Percentiles rank a stretch among this genome's conserved stretches.
Evolutionary conservation across 2,329 filamentous ascomycete species (phyloP).

Genomic region (Talaromyces sp.): DNA sequence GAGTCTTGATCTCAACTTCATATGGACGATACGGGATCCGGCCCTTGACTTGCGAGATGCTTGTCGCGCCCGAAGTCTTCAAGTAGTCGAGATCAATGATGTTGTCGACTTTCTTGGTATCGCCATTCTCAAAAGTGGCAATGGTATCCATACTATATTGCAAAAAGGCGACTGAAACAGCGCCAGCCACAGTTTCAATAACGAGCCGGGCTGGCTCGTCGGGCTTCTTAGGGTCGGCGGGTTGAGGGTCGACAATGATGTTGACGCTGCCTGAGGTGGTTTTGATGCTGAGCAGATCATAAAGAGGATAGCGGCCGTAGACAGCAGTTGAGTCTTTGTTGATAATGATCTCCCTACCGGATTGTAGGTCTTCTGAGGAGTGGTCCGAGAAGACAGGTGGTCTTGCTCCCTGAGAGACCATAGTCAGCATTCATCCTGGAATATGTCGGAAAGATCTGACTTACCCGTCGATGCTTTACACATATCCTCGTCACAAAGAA

Average conservation of each 20-base stretch:
- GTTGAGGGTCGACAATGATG: slow-evolving; percentile 31
- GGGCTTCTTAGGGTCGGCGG: slow-evolving; percentile 26
- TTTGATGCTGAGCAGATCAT: slow-evolving; percentile 30
- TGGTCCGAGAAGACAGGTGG: background rate
- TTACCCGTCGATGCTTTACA: slow-evolving; percentile 1
- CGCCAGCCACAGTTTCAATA: slow-evolving; percentile 27
- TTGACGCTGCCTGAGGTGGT: slow-evolving; percentile 31
- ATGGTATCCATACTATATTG: background rate
- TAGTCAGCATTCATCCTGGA: background rate
- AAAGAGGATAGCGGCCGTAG: slow-evolving; percentile 30
- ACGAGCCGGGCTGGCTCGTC: slow-evolving; percentile 28
- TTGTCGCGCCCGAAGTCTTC: background rate
- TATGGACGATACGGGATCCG: slow-evolving; percentile 24
- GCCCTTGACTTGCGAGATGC: background rate
- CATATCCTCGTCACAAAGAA: slow-evolving; percentile 11
- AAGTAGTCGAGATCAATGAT: slow-evolving; percentile 1
- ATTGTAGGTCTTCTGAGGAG: background rate
- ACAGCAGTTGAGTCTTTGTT: slow-evolving; percentile 23
- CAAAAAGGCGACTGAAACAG: slow-evolving; percentile 27
- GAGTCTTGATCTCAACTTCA: slow-evolving; percentile 29
- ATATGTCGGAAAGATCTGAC: background rate
- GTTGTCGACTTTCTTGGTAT: slow-evolving; percentile 9
- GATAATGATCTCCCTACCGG: slow-evolving; percentile 22
- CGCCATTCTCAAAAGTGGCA: background rate
- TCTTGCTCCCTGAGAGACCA: background rate